Evolutionary conservation across 1,139 yeast genomes (phyloP).

Genomic region (Pichia sp.): DNA sequence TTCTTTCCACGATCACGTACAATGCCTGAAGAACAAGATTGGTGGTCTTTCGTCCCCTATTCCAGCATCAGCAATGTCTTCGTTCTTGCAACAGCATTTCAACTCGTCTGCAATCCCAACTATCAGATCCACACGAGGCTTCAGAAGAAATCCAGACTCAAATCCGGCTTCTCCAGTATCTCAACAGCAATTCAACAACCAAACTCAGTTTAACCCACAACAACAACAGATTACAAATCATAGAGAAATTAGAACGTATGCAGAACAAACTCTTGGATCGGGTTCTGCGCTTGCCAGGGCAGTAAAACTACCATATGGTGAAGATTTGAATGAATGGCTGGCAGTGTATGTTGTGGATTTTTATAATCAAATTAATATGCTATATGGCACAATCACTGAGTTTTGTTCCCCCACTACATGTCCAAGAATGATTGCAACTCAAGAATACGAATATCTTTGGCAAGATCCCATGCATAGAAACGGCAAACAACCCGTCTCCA

Average conservation of each 20-base stretch:
- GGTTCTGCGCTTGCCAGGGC: slow-evolving; percentile 89
- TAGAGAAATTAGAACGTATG: slow-evolving; percentile 32
- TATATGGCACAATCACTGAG: slow-evolving; percentile 92
- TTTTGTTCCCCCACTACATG: slow-evolving; percentile 90
- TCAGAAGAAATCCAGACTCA: slow-evolving; percentile 24
- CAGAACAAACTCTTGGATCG: slow-evolving; percentile 91
- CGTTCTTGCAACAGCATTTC: slow-evolving; percentile 26
- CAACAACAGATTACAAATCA: slow-evolving; percentile 40
- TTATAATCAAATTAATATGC: slow-evolving; percentile 93
- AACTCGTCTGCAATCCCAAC: slow-evolving; percentile 25
- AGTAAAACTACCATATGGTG: slow-evolving; percentile 89
- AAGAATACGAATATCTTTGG: slow-evolving; percentile 95
- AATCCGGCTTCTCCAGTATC: slow-evolving; percentile 21
- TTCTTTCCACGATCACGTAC: too few species aligned
- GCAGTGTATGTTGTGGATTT: slow-evolving; percentile 91
- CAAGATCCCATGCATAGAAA: slow-evolving; percentile 57
- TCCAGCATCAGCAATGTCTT: slow-evolving; percentile 9
- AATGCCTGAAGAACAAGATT: too few species aligned
- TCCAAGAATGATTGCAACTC: slow-evolving; percentile 96
- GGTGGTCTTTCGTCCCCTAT: background rate
- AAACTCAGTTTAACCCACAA: background rate
- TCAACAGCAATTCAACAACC: slow-evolving; percentile 9
- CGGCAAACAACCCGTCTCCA: slow-evolving; percentile 52
- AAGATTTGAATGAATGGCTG: slow-evolving; percentile 88
- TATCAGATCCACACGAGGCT: slow-evolving; percentile 25